Conservation (phyloP, 1,284 basidiomycete species). For the Cerrena zonata region DNA sequence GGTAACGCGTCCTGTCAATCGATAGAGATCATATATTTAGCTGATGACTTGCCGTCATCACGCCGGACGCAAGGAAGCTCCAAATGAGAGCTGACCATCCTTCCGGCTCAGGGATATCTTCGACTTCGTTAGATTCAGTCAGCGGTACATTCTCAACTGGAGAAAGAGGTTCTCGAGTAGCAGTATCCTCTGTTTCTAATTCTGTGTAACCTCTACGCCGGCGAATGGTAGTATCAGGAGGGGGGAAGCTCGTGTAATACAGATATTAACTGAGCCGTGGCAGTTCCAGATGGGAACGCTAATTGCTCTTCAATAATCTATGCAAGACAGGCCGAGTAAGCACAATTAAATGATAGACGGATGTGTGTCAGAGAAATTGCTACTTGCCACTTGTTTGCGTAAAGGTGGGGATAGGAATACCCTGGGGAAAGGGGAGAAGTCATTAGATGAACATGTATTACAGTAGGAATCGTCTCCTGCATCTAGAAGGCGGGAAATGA, state of each 20-base stretch:
- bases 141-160: conserved; percentile 4
- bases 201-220: conserved; percentile 51
- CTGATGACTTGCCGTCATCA: conserved; percentile 71
- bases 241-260: conserved; percentile 79
- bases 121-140: conserved; percentile 12
- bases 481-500: neutral
- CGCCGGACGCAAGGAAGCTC: conserved; percentile 70
- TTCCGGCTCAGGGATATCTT: conserved; percentile 29
- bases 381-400: conserved; percentile 83
- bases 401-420: conserved; percentile 93
- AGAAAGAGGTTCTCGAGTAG: neutral
- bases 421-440: conserved; percentile 32
- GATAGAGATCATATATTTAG: conserved; percentile 1
- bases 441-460: neutral
- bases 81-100: conserved; percentile 70
- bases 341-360: conserved; percentile 3
- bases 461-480: too few species aligned
- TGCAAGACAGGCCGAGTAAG: neutral
- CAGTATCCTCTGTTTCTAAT: conserved; percentile 31
- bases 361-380: neutral
- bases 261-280: conserved; percentile 90
- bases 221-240: conserved; percentile 50
- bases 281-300: conserved; percentile 91
- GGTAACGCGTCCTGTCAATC: neutral
- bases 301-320: conserved; percentile 92